Evolutionary conservation across 192 early-diverging fungal species (phyloP), one percentile per base, ranked within the genome.

Genomic region (Mortierella antarctica): DNA sequence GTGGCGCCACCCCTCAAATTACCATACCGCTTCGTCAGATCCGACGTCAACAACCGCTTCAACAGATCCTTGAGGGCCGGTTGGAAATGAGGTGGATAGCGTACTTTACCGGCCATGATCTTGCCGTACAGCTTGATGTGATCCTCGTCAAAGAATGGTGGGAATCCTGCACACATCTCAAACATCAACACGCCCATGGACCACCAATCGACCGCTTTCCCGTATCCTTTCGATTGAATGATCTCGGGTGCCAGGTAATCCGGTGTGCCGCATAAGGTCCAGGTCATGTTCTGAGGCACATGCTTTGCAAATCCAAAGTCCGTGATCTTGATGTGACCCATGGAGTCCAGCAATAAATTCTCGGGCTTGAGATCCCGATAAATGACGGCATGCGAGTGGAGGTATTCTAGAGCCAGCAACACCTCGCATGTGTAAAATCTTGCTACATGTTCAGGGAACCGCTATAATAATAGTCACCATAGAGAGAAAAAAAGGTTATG

Each of bases 131-230:
- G 70, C 66, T 94, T 93, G 81, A 95, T 91, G 71, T 94, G 95
- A 68, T 96, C 94, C 64, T 97, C 95, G 86, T 96, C 96, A 73
- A 94, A 95, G 87, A 97, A 97, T n/a, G 96, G 96, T 66, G 96
- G 96, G 69, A 94, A 92, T 50, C 95, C 95, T 18, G 95, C 95
- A 41, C 95, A 87, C 96, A 97, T 97, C 85, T 96, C 95, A 77
- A 95, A 96, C 55, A 97, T 94, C 54, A 97, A 82, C 57, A 97
- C 89, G 52, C 96, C 96, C 67, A 97, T 88, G 52, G 94, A 92
- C 89, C 93, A 97, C 96, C 96, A 97, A 82, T 97, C 96, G 2
- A 96, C 96, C 13, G 95, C 93, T 63, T 92, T 91, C 39, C 95
- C 94, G 82, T 96, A 96, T n/a, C 96, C 96, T 70, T 93, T 94